Evolutionary conservation across 2,329 filamentous ascomycete genomes (phyloP).

Genomic region (Fusarium continuum): DNA sequence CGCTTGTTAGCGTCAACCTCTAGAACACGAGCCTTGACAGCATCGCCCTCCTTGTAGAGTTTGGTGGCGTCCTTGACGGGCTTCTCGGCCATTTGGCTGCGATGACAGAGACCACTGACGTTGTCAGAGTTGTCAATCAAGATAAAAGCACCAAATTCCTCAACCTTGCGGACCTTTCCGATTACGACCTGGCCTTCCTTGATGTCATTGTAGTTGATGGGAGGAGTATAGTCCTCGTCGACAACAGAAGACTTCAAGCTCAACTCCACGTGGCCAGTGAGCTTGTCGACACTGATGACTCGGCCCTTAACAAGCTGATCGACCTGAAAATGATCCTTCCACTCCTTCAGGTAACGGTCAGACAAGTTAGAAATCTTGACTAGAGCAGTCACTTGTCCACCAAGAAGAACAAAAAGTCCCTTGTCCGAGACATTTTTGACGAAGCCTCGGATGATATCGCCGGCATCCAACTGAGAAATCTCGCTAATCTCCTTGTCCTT

Average conservation of each 20-base stretch:
- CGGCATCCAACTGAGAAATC: conserved; percentile 74
- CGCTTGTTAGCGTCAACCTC: conserved; percentile 78
- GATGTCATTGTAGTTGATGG: conserved; percentile 78
- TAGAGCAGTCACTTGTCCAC: conserved; percentile 81
- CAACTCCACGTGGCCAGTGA: conserved; percentile 79
- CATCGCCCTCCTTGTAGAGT: conserved; percentile 88
- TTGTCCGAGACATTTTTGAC: conserved; percentile 90
- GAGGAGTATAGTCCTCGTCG: conserved; percentile 79
- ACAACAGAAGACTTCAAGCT: conserved; percentile 87
- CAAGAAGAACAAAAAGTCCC: conserved; percentile 86
- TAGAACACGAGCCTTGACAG: conserved; percentile 90
- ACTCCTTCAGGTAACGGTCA: conserved; percentile 91
- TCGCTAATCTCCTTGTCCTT: conserved; percentile 82
- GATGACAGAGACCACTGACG: conserved; percentile 92
- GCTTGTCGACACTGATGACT: conserved; percentile 75
- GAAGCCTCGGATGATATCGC: conserved; percentile 88
- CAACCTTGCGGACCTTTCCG: conserved; percentile 91
- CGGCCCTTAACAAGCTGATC: conserved; percentile 93
- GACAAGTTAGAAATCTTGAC: conserved; percentile 90
- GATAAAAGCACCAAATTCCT: conserved; percentile 95
- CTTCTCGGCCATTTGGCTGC: conserved; percentile 89
- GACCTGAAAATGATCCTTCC: conserved; percentile 87
- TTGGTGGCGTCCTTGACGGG: conserved; percentile 84
- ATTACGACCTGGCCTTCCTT: conserved; percentile 83
- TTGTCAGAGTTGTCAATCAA: conserved; percentile 87